These are phyloP conservation scores for Parathielavia hyrcaniae DNA, from an alignment of 495 filamentous ascomycete genomes.

Conservation along the genomic window DNA sequence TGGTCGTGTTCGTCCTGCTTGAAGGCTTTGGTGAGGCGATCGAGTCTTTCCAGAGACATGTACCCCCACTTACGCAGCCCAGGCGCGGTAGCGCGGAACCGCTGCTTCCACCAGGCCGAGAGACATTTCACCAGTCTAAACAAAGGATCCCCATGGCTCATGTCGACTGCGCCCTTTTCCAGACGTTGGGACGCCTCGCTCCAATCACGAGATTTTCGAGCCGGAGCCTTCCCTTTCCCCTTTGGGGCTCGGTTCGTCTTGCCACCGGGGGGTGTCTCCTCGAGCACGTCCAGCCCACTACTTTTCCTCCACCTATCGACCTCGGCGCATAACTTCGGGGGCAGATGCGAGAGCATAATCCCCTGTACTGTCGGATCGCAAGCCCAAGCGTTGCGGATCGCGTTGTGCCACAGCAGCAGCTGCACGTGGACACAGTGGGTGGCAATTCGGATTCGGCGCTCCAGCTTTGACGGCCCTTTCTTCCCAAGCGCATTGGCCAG, in stretches of 20 bases:
- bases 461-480: conserved; percentile 78
- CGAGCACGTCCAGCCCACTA: conserved; percentile 52
- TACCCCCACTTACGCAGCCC: conserved; percentile 87
- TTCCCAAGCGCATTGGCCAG: conserved; percentile 60
- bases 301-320: conserved; percentile 66
- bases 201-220: conserved; percentile 64
- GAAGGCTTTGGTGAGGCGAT: conserved; percentile 59
- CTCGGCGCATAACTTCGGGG: conserved; percentile 58
- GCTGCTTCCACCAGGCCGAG: conserved; percentile 77
- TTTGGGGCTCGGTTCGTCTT: conserved; percentile 24
- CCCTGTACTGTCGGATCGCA: conserved; percentile 74
- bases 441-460: conserved; percentile 65
- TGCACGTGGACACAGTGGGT: conserved; percentile 90
- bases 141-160: conserved; percentile 77
- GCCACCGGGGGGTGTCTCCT: conserved; percentile 16
- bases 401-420: conserved; percentile 80
- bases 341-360: conserved; percentile 65
- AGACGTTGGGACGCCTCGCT: conserved; percentile 59
- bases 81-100: conserved; percentile 70
- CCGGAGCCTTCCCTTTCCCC: conserved; percentile 40
- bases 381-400: conserved; percentile 77
- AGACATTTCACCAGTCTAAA: conserved; percentile 69
- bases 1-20: conserved; percentile 55
- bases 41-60: conserved; percentile 59
- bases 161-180: conserved; percentile 60